phyloP scores from a whole-genome alignment of 345 rosid genomes.

The Hibiscus mutabilis region DNA sequence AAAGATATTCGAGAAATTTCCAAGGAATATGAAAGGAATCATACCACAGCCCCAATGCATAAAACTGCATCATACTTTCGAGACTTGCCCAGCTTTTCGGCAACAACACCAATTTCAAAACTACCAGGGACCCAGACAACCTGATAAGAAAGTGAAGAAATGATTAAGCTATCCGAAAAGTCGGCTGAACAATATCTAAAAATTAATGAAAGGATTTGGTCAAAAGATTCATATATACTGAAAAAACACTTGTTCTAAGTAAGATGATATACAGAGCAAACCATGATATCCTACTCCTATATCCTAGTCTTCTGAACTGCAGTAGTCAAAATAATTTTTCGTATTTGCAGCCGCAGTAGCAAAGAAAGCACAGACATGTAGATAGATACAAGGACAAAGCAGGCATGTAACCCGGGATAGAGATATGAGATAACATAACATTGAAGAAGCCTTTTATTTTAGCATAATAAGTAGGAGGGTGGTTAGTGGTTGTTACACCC shows the following conservation, averaged over 20 bases:
- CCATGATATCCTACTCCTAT: not conserved
- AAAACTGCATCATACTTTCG: slow-evolving; percentile 61
- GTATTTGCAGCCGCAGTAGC: slow-evolving; percentile 13
- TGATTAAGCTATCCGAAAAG: not conserved
- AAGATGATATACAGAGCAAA: not conserved
- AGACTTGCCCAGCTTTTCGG: slow-evolving; percentile 74
- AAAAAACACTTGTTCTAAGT: not conserved
- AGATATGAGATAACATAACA: not conserved
- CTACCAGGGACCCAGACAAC: slow-evolving; percentile 2
- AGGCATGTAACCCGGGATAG: not conserved
- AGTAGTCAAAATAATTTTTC: not conserved
- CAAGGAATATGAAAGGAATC: slow-evolving; percentile 13
- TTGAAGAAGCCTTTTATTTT: not conserved
- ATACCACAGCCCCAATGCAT: slow-evolving; percentile 98
- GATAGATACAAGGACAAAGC: not conserved
- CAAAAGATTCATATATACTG: not conserved
- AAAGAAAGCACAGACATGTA: slow-evolving; percentile 7
- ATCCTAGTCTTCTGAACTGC: not conserved
- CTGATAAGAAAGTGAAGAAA: slow-evolving; percentile 1
- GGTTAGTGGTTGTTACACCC: slow-evolving; percentile 24
- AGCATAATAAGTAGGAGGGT: not conserved
- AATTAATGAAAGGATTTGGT: not conserved
- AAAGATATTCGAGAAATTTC: not conserved
- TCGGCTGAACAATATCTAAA: not conserved
- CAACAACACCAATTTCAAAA: slow-evolving; percentile 32